Conservation (phyloP, 495 filamentous ascomycete species). For the Hypoxylon perforatum region DNA sequence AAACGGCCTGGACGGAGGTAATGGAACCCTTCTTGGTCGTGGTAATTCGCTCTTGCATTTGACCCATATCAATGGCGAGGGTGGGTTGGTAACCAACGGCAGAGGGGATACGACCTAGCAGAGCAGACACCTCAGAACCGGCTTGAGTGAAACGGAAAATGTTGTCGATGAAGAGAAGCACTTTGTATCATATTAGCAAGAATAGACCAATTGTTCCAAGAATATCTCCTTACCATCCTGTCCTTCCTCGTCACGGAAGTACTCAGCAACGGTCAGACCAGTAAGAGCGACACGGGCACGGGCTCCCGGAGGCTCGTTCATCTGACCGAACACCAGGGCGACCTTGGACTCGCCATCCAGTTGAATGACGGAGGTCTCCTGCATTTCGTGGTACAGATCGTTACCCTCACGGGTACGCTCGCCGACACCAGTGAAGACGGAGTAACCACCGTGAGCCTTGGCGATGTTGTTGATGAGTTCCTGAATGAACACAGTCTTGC, state of each 20-base stretch:
- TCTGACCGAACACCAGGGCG: conserved; percentile 99
- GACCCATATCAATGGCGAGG: conserved; percentile 99
- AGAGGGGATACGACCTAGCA: conserved; percentile 99
- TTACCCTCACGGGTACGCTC: conserved; percentile 99
- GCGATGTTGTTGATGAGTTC: conserved; percentile 99
- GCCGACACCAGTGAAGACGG: conserved; percentile 99
- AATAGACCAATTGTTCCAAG: background rate
- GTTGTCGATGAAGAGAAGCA: conserved; percentile 99
- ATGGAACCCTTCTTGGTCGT: conserved; percentile 99
- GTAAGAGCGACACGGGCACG: conserved; percentile 99
- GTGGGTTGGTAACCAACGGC: conserved; percentile 99
- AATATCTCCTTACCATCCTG: conserved; percentile 76
- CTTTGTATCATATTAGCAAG: conserved; percentile 52
- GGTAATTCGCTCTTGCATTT: conserved; percentile 99
- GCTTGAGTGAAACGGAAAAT: conserved; percentile 99
- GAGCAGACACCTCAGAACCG: conserved; percentile 99
- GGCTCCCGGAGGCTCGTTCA: conserved; percentile 99
- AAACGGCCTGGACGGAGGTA: conserved; percentile 99
- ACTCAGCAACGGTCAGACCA: conserved; percentile 88
- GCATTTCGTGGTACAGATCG: conserved; percentile 99
- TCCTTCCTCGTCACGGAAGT: conserved; percentile 97
- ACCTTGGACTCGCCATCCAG: conserved; percentile 99
- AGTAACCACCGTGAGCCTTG: conserved; percentile 99
- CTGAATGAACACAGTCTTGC: conserved; percentile 99
- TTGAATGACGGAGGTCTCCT: conserved; percentile 99